These are phyloP conservation scores for Wakefieldia striispora DNA, from an alignment of 768 basidiomycete species.

Conservation along the genomic window DNA sequence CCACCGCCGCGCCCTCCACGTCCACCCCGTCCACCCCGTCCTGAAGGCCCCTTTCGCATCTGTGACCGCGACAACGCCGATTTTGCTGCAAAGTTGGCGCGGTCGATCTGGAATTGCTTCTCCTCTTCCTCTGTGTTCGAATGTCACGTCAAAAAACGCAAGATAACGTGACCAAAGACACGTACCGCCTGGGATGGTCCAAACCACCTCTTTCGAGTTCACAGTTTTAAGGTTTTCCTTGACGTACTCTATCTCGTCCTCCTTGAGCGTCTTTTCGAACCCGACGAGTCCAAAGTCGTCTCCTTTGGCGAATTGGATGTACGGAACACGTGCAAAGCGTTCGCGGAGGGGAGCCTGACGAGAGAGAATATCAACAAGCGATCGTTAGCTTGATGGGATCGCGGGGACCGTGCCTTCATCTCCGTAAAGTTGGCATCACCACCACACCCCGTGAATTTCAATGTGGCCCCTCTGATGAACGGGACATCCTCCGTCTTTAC, in stretches of 20 bases:
- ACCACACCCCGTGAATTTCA: conserved; percentile 52
- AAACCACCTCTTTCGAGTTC: conserved; percentile 61
- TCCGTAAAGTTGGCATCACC: conserved; percentile 61
- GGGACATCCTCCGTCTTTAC: conserved; percentile 44
- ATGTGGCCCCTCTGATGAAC: conserved; percentile 42
- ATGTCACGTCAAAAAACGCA: too few relatives aligned
- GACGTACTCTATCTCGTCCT: conserved; percentile 71
- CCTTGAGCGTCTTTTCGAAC: conserved; percentile 63
- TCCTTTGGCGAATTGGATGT: conserved; percentile 46
- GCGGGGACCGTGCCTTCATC: conserved; percentile 42
- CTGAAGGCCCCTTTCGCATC: conserved; percentile 34
- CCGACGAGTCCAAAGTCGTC: conserved; percentile 47
- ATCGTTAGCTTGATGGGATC: neutral
- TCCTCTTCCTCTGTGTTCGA: conserved; percentile 60
- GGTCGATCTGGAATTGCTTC: conserved; percentile 69
- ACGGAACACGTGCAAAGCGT: conserved; percentile 46
- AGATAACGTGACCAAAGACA: too few relatives aligned
- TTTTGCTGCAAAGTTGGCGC: conserved; percentile 67
- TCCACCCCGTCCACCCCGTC: conserved; percentile 47
- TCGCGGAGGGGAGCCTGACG: conserved; percentile 44
- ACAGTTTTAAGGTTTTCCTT: conserved; percentile 64
- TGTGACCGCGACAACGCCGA: conserved; percentile 41
- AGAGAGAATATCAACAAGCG: neutral
- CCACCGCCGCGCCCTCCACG: conserved; percentile 39
- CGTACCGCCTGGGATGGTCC: conserved; percentile 61